These are phyloP conservation scores for Begonia loranthoides DNA, from an alignment of 306 rosid species.

Conservation along the genomic window DNA sequence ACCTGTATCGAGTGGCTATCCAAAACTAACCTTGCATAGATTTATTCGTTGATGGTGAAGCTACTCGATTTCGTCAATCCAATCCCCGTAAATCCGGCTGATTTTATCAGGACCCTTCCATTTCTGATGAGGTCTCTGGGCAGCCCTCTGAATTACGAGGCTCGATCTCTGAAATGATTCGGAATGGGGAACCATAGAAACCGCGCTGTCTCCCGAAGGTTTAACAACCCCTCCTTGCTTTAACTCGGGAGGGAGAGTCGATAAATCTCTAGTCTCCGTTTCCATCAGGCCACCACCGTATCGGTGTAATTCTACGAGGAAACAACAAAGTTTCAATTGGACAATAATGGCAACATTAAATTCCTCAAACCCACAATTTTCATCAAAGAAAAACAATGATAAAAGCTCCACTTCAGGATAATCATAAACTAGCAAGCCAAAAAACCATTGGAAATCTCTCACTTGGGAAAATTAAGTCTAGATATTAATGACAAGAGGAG, in stretches of 20 bases:
- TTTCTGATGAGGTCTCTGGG: slow-evolving; percentile 82
- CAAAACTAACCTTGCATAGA: no score
- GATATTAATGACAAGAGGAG: no score
- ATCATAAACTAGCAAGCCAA: no score
- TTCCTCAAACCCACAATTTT: no score
- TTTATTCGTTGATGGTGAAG: no score
- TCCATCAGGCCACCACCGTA: slow-evolving; percentile 88
- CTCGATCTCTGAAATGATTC: slow-evolving; percentile 81
- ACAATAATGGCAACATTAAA: no score
- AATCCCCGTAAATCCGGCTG: slow-evolving; percentile 95
- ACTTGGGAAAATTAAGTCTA: no score
- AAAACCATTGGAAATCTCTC: no score
- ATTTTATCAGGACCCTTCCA: slow-evolving; percentile 99
- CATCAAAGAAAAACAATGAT: no score
- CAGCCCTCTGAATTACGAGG: slow-evolving; percentile 66
- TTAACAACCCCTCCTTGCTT: slow-evolving; percentile 67
- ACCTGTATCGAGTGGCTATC: no score
- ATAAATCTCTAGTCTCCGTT: slow-evolving; percentile 56
- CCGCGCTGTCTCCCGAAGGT: slow-evolving; percentile 45
- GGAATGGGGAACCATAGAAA: slow-evolving; percentile 54
- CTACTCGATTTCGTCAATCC: slow-evolving; percentile 90
- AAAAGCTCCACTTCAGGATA: no score
- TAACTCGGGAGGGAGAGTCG: slow-evolving; percentile 38
- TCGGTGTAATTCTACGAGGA: slow-evolving; percentile 62
- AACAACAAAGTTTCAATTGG: no score